These are phyloP conservation scores for Mytilinidion resinicola DNA, from an alignment of 495 filamentous ascomycete genomes.

Conservation along the genomic window DNA sequence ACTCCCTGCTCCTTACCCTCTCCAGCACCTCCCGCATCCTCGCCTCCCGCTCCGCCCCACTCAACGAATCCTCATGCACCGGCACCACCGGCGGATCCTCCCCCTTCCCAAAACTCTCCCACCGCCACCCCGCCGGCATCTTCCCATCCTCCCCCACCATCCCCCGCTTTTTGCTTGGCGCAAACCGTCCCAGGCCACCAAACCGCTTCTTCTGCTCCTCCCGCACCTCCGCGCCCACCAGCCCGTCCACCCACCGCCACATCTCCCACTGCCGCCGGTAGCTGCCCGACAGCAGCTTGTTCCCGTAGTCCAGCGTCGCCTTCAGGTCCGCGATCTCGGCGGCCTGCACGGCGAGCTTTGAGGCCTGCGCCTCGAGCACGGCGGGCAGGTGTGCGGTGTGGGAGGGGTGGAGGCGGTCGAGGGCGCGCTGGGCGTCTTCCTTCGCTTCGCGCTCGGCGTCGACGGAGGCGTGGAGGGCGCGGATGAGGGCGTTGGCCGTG, in stretches of 20 bases:
- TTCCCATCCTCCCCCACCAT: not conserved
- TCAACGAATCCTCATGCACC: not conserved
- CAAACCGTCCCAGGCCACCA: not conserved
- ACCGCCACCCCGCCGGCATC: not conserved
- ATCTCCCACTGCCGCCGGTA: slow-evolving; percentile 6
- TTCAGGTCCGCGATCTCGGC: slow-evolving; percentile 13
- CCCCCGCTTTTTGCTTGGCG: not conserved
- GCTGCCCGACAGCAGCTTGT: slow-evolving; percentile 1
- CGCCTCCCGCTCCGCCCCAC: not conserved
- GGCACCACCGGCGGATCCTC: not conserved
- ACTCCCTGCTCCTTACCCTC: not conserved
- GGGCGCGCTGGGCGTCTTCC: too few species aligned
- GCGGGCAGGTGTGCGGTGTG: too few species aligned
- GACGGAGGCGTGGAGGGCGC: not conserved
- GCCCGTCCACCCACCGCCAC: not conserved
- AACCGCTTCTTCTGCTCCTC: not conserved
- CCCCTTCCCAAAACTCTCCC: slow-evolving; percentile 1
- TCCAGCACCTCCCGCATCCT: not conserved
- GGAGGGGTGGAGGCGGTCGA: too few species aligned
- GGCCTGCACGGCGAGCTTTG: not conserved
- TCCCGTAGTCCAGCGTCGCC: slow-evolving; percentile 2
- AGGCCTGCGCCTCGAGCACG: not conserved
- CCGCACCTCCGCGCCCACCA: not conserved
- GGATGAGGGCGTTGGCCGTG: not conserved
- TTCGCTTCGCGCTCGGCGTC: not conserved